These are phyloP conservation scores for Colletotrichum endophyticum DNA, from an alignment of 2,329 filamentous ascomycete species.

Conservation along the genomic window DNA sequence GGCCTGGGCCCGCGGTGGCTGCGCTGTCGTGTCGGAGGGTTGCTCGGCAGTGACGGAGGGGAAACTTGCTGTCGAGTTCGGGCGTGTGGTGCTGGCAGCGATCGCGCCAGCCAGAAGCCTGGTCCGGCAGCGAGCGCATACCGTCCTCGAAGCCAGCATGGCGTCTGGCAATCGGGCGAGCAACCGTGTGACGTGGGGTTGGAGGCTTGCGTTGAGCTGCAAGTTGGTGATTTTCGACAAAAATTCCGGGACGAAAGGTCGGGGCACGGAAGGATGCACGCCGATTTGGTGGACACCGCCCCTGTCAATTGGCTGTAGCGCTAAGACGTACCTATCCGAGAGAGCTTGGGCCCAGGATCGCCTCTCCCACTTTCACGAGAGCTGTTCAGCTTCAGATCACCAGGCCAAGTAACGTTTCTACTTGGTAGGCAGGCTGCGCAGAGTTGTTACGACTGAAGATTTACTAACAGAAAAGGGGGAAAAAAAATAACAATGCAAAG, in stretches of 20 bases:
- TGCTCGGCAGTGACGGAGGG: background rate
- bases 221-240: background rate
- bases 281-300: background rate
- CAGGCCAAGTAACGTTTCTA: background rate
- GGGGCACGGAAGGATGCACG: background rate
- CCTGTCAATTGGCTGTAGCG: background rate
- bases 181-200: background rate
- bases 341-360: slow-evolving; percentile 1
- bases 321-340: background rate
- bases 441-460: background rate
- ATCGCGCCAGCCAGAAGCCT: slow-evolving; percentile 9
- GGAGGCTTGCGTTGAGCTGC: background rate
- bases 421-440: background rate
- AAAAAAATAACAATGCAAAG: background rate
- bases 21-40: background rate
- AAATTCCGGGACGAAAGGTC: background rate
- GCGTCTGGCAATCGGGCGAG: background rate
- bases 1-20: background rate
- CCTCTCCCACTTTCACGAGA: background rate
- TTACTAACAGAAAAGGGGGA: background rate
- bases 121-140: slow-evolving; percentile 37
- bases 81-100: background rate
- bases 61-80: slow-evolving; percentile 13
- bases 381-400: background rate
- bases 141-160: slow-evolving; percentile 39